Base-by-base conservation (phyloP, 768 basidiomycete species). In the Phanerochaete sordida region DNA sequence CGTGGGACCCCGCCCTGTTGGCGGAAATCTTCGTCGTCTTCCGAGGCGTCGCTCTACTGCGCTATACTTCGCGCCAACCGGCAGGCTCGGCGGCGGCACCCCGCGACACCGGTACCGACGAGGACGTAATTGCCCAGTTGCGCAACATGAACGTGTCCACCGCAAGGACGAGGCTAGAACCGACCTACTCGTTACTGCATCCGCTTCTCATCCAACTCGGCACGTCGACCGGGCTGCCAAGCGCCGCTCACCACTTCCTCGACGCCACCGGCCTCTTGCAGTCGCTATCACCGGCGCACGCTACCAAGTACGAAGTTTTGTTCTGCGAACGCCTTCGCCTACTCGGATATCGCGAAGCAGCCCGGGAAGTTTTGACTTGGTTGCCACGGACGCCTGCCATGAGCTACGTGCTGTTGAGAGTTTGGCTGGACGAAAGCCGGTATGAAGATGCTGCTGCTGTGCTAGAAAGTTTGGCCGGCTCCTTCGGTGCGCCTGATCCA, bases 1-100 rank as follows among this genome's bases (percentile, higher is more conserved):
- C 77, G 33, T 88, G 88, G 85, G 84, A 87, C 67, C 82, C 84
- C 19, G 75, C 84, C 23, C 67, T 90, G 27, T 71, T 90, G 49
- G 85, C 84, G 9, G 89, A 92, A 68, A 81, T 91, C 24, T 87
- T 93, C 70, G 88, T 88, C 8, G 84, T 92, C 27, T 91, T 88
- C 65, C 81, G 90, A n/a, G 89, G 88, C 15, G 74, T 90, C 24
- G 84, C 87, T 24, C 87, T 90, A 77, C 75, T 91, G 21, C 87
- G 84, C 27, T 81, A 79, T 59, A 76, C 86, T 49, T 74, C 80
- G 16, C 77, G 77, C 50, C 88, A 87, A 66, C 84, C 88, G 54
- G 81, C 80, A n/a, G 76, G 72, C 2, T 75, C 78, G 13, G 66
- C 66, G 45, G 76, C 65, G 56, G 63, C 74, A 60, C 62, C 65